Percentiles rank a stretch among this genome's conserved stretches.
Conservation (phyloP, 2,329 filamentous ascomycete genomes). For the Alternaria panax region DNA sequence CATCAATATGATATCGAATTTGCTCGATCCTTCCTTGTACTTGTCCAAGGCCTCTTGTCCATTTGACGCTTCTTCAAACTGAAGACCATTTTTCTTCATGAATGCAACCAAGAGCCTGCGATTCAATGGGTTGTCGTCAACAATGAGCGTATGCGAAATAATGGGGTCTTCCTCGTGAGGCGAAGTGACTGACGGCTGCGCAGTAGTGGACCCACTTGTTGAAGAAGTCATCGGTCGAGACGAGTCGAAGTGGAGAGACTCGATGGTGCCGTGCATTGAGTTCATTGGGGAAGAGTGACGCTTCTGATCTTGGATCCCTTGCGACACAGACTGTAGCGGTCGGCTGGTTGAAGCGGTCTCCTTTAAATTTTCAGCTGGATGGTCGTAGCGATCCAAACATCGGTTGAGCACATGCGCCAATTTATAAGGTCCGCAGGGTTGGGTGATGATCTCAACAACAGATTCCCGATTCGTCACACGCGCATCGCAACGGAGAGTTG, state of each 20-base stretch:
- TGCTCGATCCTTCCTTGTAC: slow-evolving; percentile 26
- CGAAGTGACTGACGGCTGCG: neutral
- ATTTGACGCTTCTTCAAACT: slow-evolving; percentile 41
- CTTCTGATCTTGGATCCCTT: neutral
- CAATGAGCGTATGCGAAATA: slow-evolving; percentile 39
- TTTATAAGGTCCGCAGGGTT: slow-evolving; percentile 47
- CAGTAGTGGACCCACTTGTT: neutral
- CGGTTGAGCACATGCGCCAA: slow-evolving; percentile 38
- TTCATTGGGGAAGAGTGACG: neutral
- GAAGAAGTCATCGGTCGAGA: neutral
- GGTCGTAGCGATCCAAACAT: slow-evolving; percentile 40
- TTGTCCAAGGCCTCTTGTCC: slow-evolving; percentile 41
- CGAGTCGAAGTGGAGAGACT: neutral
- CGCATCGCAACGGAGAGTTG: slow-evolving; percentile 43
- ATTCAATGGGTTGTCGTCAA: slow-evolving; percentile 52
- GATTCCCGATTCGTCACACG: slow-evolving; percentile 38
- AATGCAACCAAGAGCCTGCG: slow-evolving; percentile 46
- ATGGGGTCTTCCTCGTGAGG: neutral
- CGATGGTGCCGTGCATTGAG: neutral
- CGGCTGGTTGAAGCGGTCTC: neutral
- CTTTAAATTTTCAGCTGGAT: slow-evolving; percentile 29
- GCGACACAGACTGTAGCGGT: neutral
- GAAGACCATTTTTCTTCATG: slow-evolving; percentile 34
- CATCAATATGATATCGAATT: slow-evolving; percentile 44
- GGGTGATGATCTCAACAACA: slow-evolving; percentile 45